phyloP scores from a whole-genome alignment of 305 asterid genomes.

The Solanum hybrid region DNA sequence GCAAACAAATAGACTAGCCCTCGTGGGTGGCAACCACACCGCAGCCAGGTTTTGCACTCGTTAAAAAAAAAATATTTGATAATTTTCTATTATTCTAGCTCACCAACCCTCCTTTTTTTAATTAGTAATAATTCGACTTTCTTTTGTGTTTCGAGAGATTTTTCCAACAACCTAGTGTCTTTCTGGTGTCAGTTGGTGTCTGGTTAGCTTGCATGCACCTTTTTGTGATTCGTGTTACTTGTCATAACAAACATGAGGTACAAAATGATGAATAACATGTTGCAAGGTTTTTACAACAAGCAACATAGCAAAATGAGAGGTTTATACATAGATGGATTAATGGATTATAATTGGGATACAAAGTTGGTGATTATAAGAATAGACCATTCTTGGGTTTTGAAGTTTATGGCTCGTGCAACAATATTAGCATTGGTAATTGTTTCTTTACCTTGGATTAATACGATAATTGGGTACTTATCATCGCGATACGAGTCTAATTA shows the following conservation, averaged over 20 bases:
- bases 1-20: slow-evolving; percentile 20
- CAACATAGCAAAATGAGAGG: neutral
- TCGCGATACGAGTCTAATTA: neutral
- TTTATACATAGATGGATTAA: neutral
- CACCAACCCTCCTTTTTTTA: neutral
- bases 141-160: neutral
- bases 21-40: slow-evolving; percentile 49
- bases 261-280: slow-evolving; percentile 5
- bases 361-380: slow-evolving; percentile 6
- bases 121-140: neutral
- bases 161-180: neutral
- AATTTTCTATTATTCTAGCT: neutral
- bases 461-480: neutral
- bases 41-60: slow-evolving; percentile 46
- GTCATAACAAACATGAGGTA: neutral
- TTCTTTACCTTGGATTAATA: slow-evolving; percentile 15
- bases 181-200: neutral
- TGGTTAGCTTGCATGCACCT: neutral
- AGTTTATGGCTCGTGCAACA: slow-evolving; percentile 9
- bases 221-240: neutral
- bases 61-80: slow-evolving; percentile 1
- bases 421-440: slow-evolving; percentile 18
- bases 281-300: slow-evolving; percentile 5
- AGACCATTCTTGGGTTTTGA: slow-evolving; percentile 13
- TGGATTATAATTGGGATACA: neutral